phyloP scores from a whole-genome alignment of 768 basidiomycete species.

The Hypholoma sublateritium region DNA sequence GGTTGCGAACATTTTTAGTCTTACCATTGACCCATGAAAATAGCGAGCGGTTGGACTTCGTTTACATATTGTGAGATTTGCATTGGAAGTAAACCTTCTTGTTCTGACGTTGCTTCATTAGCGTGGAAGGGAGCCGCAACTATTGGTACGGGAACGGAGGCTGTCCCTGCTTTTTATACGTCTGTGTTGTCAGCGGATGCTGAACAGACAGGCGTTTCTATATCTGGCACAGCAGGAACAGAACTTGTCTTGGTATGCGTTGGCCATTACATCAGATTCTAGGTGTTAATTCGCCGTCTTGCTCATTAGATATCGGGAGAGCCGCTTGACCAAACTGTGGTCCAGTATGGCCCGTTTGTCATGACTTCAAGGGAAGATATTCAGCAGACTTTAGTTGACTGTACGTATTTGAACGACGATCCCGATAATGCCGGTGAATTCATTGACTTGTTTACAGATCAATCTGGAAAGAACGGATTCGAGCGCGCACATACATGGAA shows the following conservation, averaged over 20 bases:
- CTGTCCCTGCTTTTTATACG: slow-evolving; percentile 68
- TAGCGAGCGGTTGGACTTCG: slow-evolving; percentile 85
- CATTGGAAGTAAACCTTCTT: background rate
- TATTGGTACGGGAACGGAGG: slow-evolving; percentile 49
- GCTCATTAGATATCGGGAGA: slow-evolving; percentile 70
- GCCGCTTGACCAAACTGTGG: slow-evolving; percentile 84
- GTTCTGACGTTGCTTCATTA: slow-evolving; percentile 20
- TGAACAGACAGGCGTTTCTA: slow-evolving; percentile 64
- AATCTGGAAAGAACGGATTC: slow-evolving; percentile 80
- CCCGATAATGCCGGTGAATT: slow-evolving; percentile 1
- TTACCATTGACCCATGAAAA: background rate
- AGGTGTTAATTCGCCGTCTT: slow-evolving; percentile 3
- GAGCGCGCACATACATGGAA: slow-evolving; percentile 88
- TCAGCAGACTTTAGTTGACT: slow-evolving; percentile 78
- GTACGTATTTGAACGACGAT: slow-evolving; percentile 36
- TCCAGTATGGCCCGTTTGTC: slow-evolving; percentile 88
- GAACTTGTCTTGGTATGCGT: slow-evolving; percentile 67
- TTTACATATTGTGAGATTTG: slow-evolving; percentile 74
- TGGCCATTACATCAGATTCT: slow-evolving; percentile 15
- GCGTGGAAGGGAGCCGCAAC: slow-evolving; percentile 66
- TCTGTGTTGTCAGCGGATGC: slow-evolving; percentile 70
- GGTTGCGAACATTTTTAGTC: background rate
- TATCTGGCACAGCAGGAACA: slow-evolving; percentile 61
- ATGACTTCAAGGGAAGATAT: slow-evolving; percentile 83
- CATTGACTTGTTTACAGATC: slow-evolving; percentile 44